Base-by-base conservation (phyloP, 2,329 filamentous ascomycete genomes). In the Stachybotrys chartarum region DNA sequence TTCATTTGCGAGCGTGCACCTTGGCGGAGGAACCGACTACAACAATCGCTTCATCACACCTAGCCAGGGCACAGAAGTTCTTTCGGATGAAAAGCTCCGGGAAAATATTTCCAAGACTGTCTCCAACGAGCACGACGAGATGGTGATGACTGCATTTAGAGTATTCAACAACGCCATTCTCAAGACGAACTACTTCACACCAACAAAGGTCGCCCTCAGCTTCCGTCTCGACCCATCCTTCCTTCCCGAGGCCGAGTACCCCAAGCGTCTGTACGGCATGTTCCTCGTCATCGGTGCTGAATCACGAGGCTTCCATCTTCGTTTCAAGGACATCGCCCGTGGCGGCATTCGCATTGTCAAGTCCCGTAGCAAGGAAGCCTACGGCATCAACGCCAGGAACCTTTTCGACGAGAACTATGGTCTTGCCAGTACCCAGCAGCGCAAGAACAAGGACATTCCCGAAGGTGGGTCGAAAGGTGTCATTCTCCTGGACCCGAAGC, bases 361-460 rank as follows among this genome's bases (percentile, higher is more conserved):
- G 80, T 97, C 93, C 56, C 85, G 94, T 64, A 97, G 92, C 75
- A 90, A 91, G 72, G 94, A 99, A 72, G 90, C 92, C 3, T 99
- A 97, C 70, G 83, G 87, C 58, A 97, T 97, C 79, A 99, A 99
- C 69, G 92, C 92, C 44, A 88, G 94, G 57, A 96, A 91, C 56
- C 81, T 99, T 60, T 99, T 99, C 66, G 94, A 99, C 64, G 94
- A 99, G 77, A 99, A 99, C 75, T 99, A 99, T 75, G 95, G 94
- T 60, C 83, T 99, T 58, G 93, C 94, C 61, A 97, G 95, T 74
- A 99, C 94, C 0, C 94, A 99, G 75, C 94, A 99, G 76, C 90
- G 94, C 68, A 99, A 99, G 83, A 99, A 99, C 82, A 99, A 99
- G 79, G 94, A 99, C 67, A 99, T 99, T 53, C 94, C 94, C 3